Evolutionary conservation across 106 monocot species (phyloP), one percentile per base, ranked within the genome.

Genomic region (Amphibolis antarctica): DNA sequence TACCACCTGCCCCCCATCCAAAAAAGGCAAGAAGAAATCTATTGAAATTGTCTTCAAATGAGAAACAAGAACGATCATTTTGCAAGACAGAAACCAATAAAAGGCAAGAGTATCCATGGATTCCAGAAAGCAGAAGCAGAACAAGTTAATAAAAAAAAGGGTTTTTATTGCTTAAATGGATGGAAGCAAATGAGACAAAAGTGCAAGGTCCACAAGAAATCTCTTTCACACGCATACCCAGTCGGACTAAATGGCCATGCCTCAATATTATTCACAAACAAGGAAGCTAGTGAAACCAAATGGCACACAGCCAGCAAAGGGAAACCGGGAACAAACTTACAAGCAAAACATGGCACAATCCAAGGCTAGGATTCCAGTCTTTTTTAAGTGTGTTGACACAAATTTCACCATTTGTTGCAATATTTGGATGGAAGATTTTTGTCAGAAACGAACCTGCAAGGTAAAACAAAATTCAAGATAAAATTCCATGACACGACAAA

Each of bases 361-460:
- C 94, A 55, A 86, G 84, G 42, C 59, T 85, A 50, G 94, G 94
- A 75, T 90, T 96, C 94, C 94, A 96, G 66, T 96, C 94, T 70
- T 83, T 96, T 52, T 96, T 96, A 70, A 96, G 67, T 4, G 86
- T 96, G 76, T 96, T 90, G 29, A 89, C 89, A 69, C 94, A 96
- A 62, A 96, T 96, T 63, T 96, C 94, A 50, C 94, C 94, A 74
- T 86, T 86, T 57, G 86, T 85, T 20, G 94, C 79, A 68, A 96
- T 96, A 57, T 96, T 96, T 28, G 94, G 94, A 74, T 96, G 94
- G 57, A 89, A 96, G 43, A 96, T 96, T 74, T 90, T 96, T 48
- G 94, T 96, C 77, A 96, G 6, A 48, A 96, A 96, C 47, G 76
- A 96, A 23, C 94, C 94, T 94, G 62, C 67, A 57, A 62, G 19